These are phyloP conservation scores for Magnusiomyces fungicola DNA, from an alignment of 1,139 yeast genomes.

Conservation along the genomic window DNA sequence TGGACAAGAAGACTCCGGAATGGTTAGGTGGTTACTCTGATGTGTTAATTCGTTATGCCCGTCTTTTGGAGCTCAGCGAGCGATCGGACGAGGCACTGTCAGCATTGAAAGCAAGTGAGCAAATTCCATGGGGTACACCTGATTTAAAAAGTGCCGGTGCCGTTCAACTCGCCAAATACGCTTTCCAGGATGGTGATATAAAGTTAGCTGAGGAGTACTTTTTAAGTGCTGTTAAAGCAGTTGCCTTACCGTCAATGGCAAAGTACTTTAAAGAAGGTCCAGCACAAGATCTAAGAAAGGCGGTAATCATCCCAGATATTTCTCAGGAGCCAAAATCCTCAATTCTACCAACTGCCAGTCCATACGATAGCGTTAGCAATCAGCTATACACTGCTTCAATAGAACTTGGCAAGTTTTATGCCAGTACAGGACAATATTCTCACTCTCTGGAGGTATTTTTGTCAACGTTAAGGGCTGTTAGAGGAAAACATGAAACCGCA, in stretches of 20 bases:
- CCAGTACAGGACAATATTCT: slow-evolving; percentile 20
- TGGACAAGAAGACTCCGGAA: slow-evolving; percentile 24
- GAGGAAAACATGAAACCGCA: slow-evolving; percentile 17
- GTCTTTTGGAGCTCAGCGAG: slow-evolving; percentile 26
- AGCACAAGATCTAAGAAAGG: slow-evolving; percentile 29
- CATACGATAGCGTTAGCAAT: slow-evolving; percentile 4
- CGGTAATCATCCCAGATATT: slow-evolving; percentile 9
- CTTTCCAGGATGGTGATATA: slow-evolving; percentile 22
- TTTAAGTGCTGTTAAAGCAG: slow-evolving; percentile 34
- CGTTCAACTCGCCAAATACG: slow-evolving; percentile 24
- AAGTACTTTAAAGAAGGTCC: slow-evolving; percentile 17
- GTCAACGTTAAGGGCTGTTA: slow-evolving; percentile 26
- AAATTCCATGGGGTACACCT: slow-evolving; percentile 29
- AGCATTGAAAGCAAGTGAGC: slow-evolving; percentile 27
- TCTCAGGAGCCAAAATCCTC: slow-evolving; percentile 1
- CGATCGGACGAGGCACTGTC: slow-evolving; percentile 28
- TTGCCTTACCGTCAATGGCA: slow-evolving; percentile 7
- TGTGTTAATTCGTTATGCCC: slow-evolving; percentile 32
- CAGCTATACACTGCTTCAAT: slow-evolving; percentile 16
- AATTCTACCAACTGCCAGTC: not conserved
- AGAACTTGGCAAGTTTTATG: slow-evolving; percentile 31
- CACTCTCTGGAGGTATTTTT: slow-evolving; percentile 30
- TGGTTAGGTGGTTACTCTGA: slow-evolving; percentile 38
- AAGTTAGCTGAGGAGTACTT: slow-evolving; percentile 35
- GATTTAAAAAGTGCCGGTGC: slow-evolving; percentile 26